Base-by-base conservation (phyloP, 2,329 filamentous ascomycete genomes). In the Fusarium tuaranense region DNA sequence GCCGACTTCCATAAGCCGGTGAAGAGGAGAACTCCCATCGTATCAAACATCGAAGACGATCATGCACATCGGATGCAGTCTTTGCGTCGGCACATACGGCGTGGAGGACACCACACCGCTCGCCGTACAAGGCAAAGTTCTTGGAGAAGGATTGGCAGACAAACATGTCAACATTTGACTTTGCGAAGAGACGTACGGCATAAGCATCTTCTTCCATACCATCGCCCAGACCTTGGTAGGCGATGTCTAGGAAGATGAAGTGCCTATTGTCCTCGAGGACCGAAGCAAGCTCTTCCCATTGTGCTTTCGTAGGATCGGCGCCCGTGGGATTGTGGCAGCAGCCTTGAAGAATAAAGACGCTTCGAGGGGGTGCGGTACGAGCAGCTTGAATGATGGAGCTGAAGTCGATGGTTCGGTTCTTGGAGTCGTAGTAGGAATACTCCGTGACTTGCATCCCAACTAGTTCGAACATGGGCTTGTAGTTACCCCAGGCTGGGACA, bases 261-360 rank as follows among this genome's bases (percentile, higher is more conserved):
- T 79, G 78, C 0, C 51, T 27, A 8, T 67, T 57, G 5, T 61
- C 30, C 13, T 71, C 65, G 20, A 75, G 34, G 34, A 67, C 65
- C 14, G 59, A 46, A 1, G 77, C 79, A 4, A 84, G 70, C 8
- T 65, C 67, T 1, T 70, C 57, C 82, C 82, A 84, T 70, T 84
- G 81, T 32, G 76, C 66, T 9, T 67, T 67, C 13, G 76, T 80
- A 5, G 81, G 70, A 61, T 84, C 83, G 5, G 78, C 76, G 9
- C 80, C 83, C 0, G 82, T 82, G 2, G 83, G 83, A 63, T 84
- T 84, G 63, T 84, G 81, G 63, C 81, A 83, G 70, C 82, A 83
- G 2, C 74, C 82, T 59, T 84, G 83, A 3, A 84, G 73, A 9
- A 83, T 63, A 38, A 84, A 82, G 18, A 83, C 77, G 70, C 81